These are phyloP conservation scores for Aspergillus sp. DNA, from an alignment of 2,329 filamentous ascomycete genomes.

Conservation along the genomic window DNA sequence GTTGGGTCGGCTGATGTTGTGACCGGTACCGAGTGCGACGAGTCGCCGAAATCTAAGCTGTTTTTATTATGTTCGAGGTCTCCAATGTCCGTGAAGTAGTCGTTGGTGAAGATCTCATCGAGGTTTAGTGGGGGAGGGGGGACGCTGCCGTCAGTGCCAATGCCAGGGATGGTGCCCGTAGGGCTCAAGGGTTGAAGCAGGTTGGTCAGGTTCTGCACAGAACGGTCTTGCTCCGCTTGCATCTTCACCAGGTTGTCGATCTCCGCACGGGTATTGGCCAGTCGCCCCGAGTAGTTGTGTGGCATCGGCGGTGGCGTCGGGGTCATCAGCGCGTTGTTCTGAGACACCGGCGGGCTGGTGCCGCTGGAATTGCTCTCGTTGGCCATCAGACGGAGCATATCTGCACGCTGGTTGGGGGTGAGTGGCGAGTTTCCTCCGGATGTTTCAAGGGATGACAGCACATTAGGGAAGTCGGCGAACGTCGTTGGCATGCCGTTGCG, in stretches of 20 bases:
- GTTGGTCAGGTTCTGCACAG: slow-evolving; percentile 73
- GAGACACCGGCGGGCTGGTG: slow-evolving; percentile 36
- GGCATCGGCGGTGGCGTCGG: slow-evolving; percentile 58
- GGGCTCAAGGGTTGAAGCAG: slow-evolving; percentile 79
- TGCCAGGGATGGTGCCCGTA: slow-evolving; percentile 73
- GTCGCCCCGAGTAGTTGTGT: slow-evolving; percentile 46
- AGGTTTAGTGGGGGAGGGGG: slow-evolving; percentile 54
- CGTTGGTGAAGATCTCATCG: slow-evolving; percentile 59
- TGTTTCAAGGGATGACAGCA: slow-evolving; percentile 48
- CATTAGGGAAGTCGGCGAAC: slow-evolving; percentile 47
- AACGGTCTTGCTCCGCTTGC: slow-evolving; percentile 74
- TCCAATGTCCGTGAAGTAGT: slow-evolving; percentile 54
- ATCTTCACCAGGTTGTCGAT: slow-evolving; percentile 77
- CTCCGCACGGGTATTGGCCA: slow-evolving; percentile 70
- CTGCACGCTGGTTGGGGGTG: slow-evolving; percentile 49
- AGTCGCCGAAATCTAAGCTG: slow-evolving; percentile 26
- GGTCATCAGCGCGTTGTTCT: slow-evolving; percentile 60
- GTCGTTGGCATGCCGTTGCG: slow-evolving; percentile 42
- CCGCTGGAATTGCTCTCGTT: slow-evolving; percentile 48
- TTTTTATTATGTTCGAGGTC: slow-evolving; percentile 35
- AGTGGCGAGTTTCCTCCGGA: slow-evolving; percentile 47
- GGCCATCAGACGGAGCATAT: slow-evolving; percentile 51
- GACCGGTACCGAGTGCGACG: slow-evolving; percentile 19
- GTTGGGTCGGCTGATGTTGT: slow-evolving; percentile 21
- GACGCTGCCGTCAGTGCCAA: slow-evolving; percentile 50